Percentiles rank a stretch among this genome's conserved stretches.
These are phyloP conservation scores for Fusarium sp. DNA, from an alignment of 2,329 filamentous ascomycete genomes.

Conservation along the genomic window DNA sequence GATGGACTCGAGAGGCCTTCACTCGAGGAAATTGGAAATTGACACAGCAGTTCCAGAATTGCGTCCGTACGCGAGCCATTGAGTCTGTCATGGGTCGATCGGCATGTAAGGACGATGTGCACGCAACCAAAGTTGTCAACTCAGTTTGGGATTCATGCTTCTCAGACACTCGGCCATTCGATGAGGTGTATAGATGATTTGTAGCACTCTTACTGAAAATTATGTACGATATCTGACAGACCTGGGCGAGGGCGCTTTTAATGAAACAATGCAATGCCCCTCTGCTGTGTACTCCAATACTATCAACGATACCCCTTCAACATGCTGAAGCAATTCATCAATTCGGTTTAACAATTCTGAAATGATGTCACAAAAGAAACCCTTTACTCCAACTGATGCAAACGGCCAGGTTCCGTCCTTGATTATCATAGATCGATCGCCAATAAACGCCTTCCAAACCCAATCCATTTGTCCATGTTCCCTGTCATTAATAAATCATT, in stretches of 20 bases:
- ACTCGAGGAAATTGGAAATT: slow-evolving; percentile 88
- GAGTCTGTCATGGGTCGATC: slow-evolving; percentile 84
- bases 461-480: slow-evolving; percentile 30
- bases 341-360: slow-evolving; percentile 30
- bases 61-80: slow-evolving; percentile 86
- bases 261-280: slow-evolving; percentile 26
- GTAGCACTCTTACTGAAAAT: slow-evolving; percentile 12
- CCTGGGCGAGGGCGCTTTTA: slow-evolving; percentile 20
- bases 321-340: slow-evolving; percentile 28
- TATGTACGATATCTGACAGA: slow-evolving; percentile 46
- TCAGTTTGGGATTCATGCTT: slow-evolving; percentile 99
- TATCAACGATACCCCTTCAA: slow-evolving; percentile 48
- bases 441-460: slow-evolving; percentile 44
- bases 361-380: slow-evolving; percentile 43
- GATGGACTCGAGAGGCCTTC: slow-evolving; percentile 89
- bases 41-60: slow-evolving; percentile 94
- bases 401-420: slow-evolving; percentile 40
- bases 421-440: slow-evolving; percentile 30
- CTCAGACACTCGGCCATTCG: slow-evolving; percentile 92
- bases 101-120: slow-evolving; percentile 85
- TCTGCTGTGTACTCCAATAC: slow-evolving; percentile 42
- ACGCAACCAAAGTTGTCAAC: slow-evolving; percentile 91
- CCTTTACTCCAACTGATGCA: slow-evolving; percentile 53
- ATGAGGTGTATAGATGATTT: slow-evolving; percentile 88
- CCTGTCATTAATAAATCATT: slow-evolving; percentile 44